Conservation (phyloP, 2,329 filamentous ascomycete species). For the Fragosphaeria purpurea region DNA sequence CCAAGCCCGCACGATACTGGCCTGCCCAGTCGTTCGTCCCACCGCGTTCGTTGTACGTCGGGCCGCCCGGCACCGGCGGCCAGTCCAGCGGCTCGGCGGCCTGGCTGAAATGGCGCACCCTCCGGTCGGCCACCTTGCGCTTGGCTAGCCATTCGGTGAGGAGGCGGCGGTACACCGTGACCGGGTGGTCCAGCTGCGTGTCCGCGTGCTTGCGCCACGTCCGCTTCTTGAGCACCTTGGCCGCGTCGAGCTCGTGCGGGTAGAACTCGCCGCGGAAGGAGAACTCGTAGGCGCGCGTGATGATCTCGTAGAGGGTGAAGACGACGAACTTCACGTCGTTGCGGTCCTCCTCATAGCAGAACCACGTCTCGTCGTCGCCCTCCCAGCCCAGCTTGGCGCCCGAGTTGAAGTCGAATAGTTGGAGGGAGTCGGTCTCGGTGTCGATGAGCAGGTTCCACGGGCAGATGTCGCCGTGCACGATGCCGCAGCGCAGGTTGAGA, state of each 20-base stretch:
- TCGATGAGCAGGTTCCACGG: slow-evolving; percentile 28
- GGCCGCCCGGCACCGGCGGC: neutral
- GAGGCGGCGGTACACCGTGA: slow-evolving; percentile 1
- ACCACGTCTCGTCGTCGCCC: neutral
- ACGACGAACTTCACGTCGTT: slow-evolving; percentile 11
- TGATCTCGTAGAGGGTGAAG: slow-evolving; percentile 12
- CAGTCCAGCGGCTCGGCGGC: neutral
- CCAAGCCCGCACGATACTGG: neutral
- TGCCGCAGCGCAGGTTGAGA: slow-evolving; percentile 26
- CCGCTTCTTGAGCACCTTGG: neutral
- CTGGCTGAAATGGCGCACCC: neutral
- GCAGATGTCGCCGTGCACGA: slow-evolving; percentile 29
- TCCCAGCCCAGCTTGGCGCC: slow-evolving; percentile 14
- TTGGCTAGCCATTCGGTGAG: neutral
- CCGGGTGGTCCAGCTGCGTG: slow-evolving; percentile 3
- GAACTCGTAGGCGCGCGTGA: slow-evolving; percentile 6
- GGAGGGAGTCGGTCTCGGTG: slow-evolving; percentile 20
- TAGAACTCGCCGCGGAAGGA: slow-evolving; percentile 2
- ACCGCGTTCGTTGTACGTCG: no score
- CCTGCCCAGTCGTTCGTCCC: no score
- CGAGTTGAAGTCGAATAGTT: slow-evolving; percentile 28
- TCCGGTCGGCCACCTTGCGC: neutral
- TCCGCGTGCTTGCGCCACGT: slow-evolving; percentile 5
- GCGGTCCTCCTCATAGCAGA: neutral
- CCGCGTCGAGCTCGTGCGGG: slow-evolving; percentile 2